These are phyloP conservation scores for Acacia crassicarpa DNA, from an alignment of 306 rosid genomes.

Conservation along the genomic window DNA sequence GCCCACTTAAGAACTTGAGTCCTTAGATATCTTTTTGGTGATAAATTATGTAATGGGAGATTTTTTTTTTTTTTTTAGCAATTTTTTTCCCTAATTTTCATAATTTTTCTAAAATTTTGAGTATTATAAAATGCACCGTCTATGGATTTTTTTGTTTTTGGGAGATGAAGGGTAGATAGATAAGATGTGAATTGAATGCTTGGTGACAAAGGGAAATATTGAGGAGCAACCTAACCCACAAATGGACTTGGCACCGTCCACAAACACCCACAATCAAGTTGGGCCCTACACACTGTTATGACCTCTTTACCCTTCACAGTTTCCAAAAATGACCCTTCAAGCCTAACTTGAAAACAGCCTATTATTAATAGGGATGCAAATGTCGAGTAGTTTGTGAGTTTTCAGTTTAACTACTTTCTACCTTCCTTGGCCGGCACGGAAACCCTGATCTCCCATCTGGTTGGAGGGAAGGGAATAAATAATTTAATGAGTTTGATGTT, in stretches of 20 bases:
- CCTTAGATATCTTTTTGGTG: no score
- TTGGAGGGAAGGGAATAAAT: no score
- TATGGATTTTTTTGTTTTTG: no score
- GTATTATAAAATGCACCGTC: no score
- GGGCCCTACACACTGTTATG: neutral
- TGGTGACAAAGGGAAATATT: neutral
- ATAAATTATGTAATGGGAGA: no score
- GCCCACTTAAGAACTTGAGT: no score
- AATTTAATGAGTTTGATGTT: no score
- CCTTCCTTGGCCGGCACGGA: no score
- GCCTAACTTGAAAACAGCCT: neutral
- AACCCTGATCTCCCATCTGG: no score
- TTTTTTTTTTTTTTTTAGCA: no score
- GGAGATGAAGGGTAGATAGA: neutral
- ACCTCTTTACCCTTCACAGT: neutral
- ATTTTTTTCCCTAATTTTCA: no score
- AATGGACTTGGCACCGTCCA: conserved; percentile 2
- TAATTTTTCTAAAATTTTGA: no score
- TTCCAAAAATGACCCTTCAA: neutral
- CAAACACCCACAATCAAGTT: neutral
- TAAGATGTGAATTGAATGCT: neutral
- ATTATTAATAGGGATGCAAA: neutral
- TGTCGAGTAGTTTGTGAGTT: neutral
- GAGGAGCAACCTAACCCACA: neutral
- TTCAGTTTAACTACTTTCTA: neutral